These are phyloP conservation scores for Kodamaea lidongshanica DNA, from an alignment of 805 yeast species.

Conservation along the genomic window DNA sequence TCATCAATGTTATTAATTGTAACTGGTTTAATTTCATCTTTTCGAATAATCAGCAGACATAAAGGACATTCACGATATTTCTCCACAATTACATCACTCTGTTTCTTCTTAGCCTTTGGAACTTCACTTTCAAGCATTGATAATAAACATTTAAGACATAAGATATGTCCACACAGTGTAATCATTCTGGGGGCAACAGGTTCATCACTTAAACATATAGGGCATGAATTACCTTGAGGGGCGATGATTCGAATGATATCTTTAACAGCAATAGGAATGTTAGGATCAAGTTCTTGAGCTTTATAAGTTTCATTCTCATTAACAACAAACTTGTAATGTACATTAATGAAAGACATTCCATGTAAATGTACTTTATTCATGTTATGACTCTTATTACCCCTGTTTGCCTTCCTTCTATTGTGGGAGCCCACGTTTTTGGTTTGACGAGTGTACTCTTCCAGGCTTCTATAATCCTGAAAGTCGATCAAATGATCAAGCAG, in stretches of 20 bases:
- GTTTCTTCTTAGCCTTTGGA: conserved; percentile 33
- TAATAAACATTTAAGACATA: conserved; percentile 77
- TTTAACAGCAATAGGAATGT: conserved; percentile 56
- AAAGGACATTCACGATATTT: conserved; percentile 73
- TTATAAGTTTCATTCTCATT: conserved; percentile 52
- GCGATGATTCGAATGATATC: conserved; percentile 68
- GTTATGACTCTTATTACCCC: conserved; percentile 4
- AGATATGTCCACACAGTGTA: conserved; percentile 81
- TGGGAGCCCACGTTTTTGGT: conserved; percentile 1
- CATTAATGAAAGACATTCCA: conserved; percentile 72
- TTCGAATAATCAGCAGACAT: conserved; percentile 53
- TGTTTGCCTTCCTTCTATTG: conserved; percentile 8
- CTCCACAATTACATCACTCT: conserved; percentile 30
- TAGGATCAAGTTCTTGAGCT: conserved; percentile 65
- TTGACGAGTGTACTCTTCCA: conserved; percentile 24
- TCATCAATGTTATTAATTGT: conserved; percentile 43
- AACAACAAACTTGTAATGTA: conserved; percentile 78
- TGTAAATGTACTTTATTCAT: conserved; percentile 39
- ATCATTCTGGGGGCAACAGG: conserved; percentile 94
- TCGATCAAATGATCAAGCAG: conserved; percentile 64
- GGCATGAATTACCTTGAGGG: conserved; percentile 75
- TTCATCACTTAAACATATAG: conserved; percentile 80
- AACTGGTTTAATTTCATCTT: conserved; percentile 62
- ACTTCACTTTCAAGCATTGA: conserved; percentile 57
- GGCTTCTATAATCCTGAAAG: conserved; percentile 40